Evolutionary conservation across 768 basidiomycete species (phyloP).

Genomic region (Stropharia rugosoannulata): DNA sequence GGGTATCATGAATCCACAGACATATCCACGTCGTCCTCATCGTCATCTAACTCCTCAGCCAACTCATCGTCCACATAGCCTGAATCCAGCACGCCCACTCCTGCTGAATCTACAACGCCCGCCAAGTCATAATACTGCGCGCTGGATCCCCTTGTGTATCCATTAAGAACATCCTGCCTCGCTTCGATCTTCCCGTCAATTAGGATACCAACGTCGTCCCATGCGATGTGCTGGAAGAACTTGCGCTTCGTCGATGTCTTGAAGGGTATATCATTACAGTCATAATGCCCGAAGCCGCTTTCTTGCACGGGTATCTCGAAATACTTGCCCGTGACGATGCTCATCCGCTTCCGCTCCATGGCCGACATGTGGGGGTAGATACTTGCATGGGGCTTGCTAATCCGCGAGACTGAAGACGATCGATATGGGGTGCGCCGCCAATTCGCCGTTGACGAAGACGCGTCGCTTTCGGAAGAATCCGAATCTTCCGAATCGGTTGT

Average conservation of each 20-base stretch:
- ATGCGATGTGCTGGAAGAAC: conserved; percentile 55
- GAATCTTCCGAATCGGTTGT: conserved; percentile 47
- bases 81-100: not conserved
- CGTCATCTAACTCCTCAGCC: conserved; percentile 15
- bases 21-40: conserved; percentile 15
- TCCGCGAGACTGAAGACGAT: conserved; percentile 15
- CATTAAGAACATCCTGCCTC: conserved; percentile 10
- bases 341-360: conserved; percentile 60
- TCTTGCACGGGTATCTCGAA: conserved; percentile 51
- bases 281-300: conserved; percentile 41
- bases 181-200: conserved; percentile 22
- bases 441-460: conserved; percentile 15
- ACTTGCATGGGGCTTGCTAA: conserved; percentile 17
- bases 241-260: conserved; percentile 39
- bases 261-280: conserved; percentile 25
- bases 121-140: conserved; percentile 12
- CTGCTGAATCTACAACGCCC: conserved; percentile 20
- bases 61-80: conserved; percentile 8
- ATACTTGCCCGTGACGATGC: conserved; percentile 61
- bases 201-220: conserved; percentile 24
- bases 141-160: conserved; percentile 8
- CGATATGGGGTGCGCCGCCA: conserved; percentile 21
- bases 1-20: conserved; percentile 13
- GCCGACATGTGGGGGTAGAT: conserved; percentile 15
- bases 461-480: conserved; percentile 49